These are phyloP conservation scores for Aspergillus sojae DNA, from an alignment of 2,329 filamentous ascomycete genomes.

Conservation along the genomic window DNA sequence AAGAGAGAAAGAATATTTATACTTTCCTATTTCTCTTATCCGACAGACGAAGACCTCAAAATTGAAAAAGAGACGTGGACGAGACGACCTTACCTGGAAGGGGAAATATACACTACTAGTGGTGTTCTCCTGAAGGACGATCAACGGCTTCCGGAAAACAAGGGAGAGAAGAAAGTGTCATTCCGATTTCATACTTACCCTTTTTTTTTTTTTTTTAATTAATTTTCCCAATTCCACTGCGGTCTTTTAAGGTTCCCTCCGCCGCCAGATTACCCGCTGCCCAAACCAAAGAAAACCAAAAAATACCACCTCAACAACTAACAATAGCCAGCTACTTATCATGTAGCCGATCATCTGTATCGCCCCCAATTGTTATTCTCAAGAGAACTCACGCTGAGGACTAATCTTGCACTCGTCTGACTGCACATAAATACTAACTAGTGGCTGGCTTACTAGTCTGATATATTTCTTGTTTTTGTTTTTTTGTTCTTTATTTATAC, in stretches of 20 bases:
- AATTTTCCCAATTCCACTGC: neutral
- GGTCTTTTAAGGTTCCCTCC: neutral
- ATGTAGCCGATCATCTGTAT: slow-evolving; percentile 3
- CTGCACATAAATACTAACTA: neutral
- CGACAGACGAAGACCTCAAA: neutral
- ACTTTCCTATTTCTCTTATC: no score
- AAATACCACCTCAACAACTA: neutral
- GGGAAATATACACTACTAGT: neutral
- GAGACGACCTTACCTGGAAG: neutral
- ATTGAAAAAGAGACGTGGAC: neutral
- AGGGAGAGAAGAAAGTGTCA: neutral
- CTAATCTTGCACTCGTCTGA: neutral
- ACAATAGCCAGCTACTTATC: slow-evolving; percentile 1
- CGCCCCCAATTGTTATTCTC: neutral
- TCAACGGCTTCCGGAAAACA: neutral
- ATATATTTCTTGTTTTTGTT: neutral
- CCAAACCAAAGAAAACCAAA: neutral
- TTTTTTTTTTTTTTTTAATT: neutral
- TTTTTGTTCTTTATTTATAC: neutral
- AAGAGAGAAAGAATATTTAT: neutral
- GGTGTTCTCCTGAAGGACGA: neutral
- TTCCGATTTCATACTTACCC: neutral
- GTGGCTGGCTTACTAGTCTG: neutral
- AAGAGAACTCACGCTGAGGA: neutral
- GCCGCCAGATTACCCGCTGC: neutral